Evolutionary conservation across 805 yeast genomes (phyloP).

Genomic region (Sugiyamaella americana): DNA sequence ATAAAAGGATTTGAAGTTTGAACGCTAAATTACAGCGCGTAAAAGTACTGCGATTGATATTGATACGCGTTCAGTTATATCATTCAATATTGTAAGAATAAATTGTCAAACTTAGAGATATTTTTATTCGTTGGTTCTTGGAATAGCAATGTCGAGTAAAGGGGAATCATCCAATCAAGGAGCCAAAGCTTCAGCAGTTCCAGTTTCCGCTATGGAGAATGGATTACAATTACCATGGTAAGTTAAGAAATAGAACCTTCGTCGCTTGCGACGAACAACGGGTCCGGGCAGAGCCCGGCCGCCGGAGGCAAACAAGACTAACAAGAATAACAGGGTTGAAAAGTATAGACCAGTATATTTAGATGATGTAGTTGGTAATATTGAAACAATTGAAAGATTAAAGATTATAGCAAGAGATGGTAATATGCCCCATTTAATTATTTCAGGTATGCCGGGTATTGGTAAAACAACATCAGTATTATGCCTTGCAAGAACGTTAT

Average conservation of each 20-base stretch:
- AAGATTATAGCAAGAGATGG: conserved; percentile 85
- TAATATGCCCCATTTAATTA: conserved; percentile 93
- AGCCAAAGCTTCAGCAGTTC: conserved; percentile 1
- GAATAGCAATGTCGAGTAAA: conserved; percentile 6
- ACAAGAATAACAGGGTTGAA: conserved; percentile 66
- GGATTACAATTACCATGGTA: conserved; percentile 20
- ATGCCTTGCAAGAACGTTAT: conserved; percentile 77
- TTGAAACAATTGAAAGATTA: conserved; percentile 79
- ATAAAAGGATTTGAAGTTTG: too few relatives aligned
- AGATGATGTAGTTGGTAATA: conserved; percentile 88
- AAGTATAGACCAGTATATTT: conserved; percentile 80
- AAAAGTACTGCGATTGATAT: too few relatives aligned
- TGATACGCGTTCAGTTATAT: too few relatives aligned
- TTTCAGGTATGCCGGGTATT: conserved; percentile 92
- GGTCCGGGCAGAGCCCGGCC: too few relatives aligned
- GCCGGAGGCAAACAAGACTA: too few relatives aligned
- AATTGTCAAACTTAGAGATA: too few relatives aligned
- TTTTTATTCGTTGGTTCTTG: too few relatives aligned
- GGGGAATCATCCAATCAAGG: conserved; percentile 15
- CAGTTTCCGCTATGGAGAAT: not conserved
- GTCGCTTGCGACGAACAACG: too few relatives aligned
- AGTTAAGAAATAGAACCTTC: conserved; percentile 3
- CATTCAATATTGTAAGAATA: too few relatives aligned
- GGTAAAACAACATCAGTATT: conserved; percentile 94
- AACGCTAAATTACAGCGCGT: too few relatives aligned